A percentile compares a stretch with the other conserved stretches of the same genome.
These are phyloP conservation scores for Avena sativa DNA, from an alignment of 176 grass and related monocot genomes.

Conservation along the genomic window DNA sequence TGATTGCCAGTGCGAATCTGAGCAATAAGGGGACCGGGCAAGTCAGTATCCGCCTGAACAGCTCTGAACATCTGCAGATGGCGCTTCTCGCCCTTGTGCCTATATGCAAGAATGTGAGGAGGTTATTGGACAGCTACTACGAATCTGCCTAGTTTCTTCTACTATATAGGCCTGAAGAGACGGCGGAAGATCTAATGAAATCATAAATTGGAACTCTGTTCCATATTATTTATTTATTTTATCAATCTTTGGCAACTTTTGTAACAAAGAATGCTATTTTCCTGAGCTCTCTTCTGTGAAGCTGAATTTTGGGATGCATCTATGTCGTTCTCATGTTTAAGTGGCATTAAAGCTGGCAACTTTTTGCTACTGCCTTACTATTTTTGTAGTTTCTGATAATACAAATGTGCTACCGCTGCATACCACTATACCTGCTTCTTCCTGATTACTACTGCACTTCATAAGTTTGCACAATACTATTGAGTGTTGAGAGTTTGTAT, in stretches of 20 bases:
- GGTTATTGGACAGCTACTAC: slow-evolving; percentile 48
- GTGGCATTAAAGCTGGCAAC: background rate
- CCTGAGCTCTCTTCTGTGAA: background rate
- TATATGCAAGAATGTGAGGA: slow-evolving; percentile 61
- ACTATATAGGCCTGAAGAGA: background rate
- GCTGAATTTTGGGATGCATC: slow-evolving; percentile 26
- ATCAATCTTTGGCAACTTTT: slow-evolving; percentile 34
- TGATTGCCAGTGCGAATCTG: slow-evolving; percentile 72
- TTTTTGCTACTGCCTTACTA: background rate
- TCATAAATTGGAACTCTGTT: slow-evolving; percentile 45
- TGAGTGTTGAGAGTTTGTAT: background rate
- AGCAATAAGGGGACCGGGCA: slow-evolving; percentile 88
- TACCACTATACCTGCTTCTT: background rate
- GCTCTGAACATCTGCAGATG: slow-evolving; percentile 88
- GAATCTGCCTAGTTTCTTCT: slow-evolving; percentile 37
- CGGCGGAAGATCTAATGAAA: slow-evolving; percentile 25
- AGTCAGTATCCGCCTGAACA: slow-evolving; percentile 83
- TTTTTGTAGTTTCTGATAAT: background rate
- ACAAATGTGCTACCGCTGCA: background rate
- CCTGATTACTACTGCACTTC: background rate
- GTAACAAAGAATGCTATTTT: slow-evolving; percentile 28
- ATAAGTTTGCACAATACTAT: no score
- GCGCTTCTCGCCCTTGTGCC: slow-evolving; percentile 78
- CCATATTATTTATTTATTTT: slow-evolving; percentile 38
- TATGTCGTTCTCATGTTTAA: slow-evolving; percentile 4